Percentiles rank a stretch among this genome's conserved stretches.
These are phyloP conservation scores for Mucor circinelloides DNA, from an alignment of 371 early-diverging fungal species.

Conservation along the genomic window DNA sequence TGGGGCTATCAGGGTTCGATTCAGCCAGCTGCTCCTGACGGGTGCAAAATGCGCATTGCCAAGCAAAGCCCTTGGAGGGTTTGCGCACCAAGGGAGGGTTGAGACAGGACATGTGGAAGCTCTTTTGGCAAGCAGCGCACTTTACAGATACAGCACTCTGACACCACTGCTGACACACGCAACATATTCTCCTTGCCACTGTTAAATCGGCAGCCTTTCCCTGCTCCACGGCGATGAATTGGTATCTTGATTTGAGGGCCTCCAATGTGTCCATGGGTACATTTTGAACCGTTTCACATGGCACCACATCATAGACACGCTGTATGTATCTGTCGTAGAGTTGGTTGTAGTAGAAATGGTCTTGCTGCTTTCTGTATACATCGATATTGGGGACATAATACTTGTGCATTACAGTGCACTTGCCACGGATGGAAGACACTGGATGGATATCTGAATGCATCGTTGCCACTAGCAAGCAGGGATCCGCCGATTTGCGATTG, in stretches of 20 bases:
- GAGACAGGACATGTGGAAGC: conserved; percentile 77
- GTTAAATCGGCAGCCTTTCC: conserved; percentile 79
- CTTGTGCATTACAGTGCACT: conserved; percentile 74
- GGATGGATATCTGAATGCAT: conserved; percentile 90
- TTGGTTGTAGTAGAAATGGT: conserved; percentile 84
- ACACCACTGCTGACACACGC: conserved; percentile 80
- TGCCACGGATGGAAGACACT: conserved; percentile 79
- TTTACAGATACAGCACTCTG: conserved; percentile 61
- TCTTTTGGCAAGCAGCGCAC: conserved; percentile 72
- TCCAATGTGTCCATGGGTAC: conserved; percentile 73
- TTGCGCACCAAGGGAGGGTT: conserved; percentile 75
- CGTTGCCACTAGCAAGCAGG: conserved; percentile 78
- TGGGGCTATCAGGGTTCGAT: conserved; percentile 10
- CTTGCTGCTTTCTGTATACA: conserved; percentile 54
- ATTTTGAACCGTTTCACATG: conserved; percentile 76
- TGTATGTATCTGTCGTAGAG: conserved; percentile 89
- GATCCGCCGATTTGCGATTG: conserved; percentile 70
- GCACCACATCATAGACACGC: conserved; percentile 85
- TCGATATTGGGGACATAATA: conserved; percentile 69
- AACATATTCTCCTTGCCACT: conserved; percentile 71
- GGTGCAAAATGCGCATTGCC: conserved; percentile 79
- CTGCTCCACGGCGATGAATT: conserved; percentile 82
- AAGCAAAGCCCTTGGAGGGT: conserved; percentile 81
- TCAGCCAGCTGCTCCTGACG: conserved; percentile 22
- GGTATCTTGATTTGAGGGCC: conserved; percentile 69